Conservation (phyloP, 805 yeast species). For the Candida jianshihensis region DNA sequence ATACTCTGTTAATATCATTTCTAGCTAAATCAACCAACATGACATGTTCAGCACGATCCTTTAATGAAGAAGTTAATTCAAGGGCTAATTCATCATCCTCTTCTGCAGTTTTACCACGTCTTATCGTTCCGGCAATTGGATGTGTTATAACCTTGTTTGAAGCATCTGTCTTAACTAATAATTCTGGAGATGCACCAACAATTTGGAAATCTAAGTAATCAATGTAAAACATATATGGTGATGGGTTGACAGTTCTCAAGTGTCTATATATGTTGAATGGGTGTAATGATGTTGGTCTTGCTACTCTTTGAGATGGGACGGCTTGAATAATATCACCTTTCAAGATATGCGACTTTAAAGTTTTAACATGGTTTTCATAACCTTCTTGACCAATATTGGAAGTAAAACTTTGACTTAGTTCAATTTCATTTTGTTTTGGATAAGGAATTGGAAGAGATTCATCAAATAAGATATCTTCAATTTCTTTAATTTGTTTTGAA, state of each 20-base stretch:
- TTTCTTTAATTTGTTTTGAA: slow-evolving; percentile 46
- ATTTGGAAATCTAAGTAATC: slow-evolving; percentile 89
- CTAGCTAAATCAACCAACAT: slow-evolving; percentile 98
- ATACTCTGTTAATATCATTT: slow-evolving; percentile 92
- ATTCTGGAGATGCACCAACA: slow-evolving; percentile 96
- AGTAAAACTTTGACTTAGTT: slow-evolving; percentile 57
- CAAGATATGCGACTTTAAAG: slow-evolving; percentile 71
- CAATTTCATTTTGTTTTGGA: slow-evolving; percentile 74
- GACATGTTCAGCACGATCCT: slow-evolving; percentile 96
- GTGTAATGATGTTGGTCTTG: slow-evolving; percentile 90
- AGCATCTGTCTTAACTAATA: slow-evolving; percentile 73
- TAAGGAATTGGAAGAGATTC: slow-evolving; percentile 38
- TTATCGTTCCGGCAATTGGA: slow-evolving; percentile 97
- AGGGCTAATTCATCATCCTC: slow-evolving; percentile 85
- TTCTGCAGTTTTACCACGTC: slow-evolving; percentile 81
- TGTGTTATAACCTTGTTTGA: slow-evolving; percentile 79
- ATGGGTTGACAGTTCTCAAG: slow-evolving; percentile 91
- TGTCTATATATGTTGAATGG: slow-evolving; percentile 96
- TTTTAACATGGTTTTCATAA: slow-evolving; percentile 74
- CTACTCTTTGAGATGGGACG: slow-evolving; percentile 95
- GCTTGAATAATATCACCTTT: slow-evolving; percentile 96
- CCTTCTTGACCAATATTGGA: slow-evolving; percentile 94
- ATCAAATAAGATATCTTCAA: slow-evolving; percentile 43
- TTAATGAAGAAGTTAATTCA: slow-evolving; percentile 64
- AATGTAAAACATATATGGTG: slow-evolving; percentile 92